phyloP scores from a whole-genome alignment of 2,329 filamentous ascomycete species.

The Tolypocladium guangdongense region DNA sequence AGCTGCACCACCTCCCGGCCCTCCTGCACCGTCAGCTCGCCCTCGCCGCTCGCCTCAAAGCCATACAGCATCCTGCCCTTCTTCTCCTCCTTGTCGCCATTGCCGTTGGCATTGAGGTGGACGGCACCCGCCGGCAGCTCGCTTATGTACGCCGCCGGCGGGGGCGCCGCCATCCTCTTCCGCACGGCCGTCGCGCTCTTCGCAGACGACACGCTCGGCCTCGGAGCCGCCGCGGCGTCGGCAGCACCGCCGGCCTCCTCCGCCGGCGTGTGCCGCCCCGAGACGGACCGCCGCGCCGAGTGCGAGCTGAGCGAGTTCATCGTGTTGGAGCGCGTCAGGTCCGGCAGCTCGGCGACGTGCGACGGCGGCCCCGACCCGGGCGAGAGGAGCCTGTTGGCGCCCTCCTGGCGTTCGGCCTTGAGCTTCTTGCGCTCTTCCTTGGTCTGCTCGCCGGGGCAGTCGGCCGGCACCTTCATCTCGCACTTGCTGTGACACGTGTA shows the following conservation, averaged over 20 bases:
- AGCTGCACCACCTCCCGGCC: constrained; percentile 67
- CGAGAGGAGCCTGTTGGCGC: constrained; percentile 51
- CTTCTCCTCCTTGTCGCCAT: constrained; percentile 30
- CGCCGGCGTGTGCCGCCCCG: constrained; percentile 35
- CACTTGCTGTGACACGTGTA: constrained; percentile 99
- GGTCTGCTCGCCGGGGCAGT: constrained; percentile 84
- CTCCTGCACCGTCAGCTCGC: constrained; percentile 71
- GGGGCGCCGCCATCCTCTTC: constrained; percentile 75
- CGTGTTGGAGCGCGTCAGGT: constrained; percentile 70
- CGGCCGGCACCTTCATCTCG: constrained; percentile 95
- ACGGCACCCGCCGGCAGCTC: constrained; percentile 45
- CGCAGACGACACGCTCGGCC: constrained; percentile 14
- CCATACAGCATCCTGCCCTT: constrained; percentile 82
- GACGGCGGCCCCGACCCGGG: constrained; percentile 28
- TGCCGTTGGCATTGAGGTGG: constrained; percentile 22
- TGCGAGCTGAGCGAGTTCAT: constrained; percentile 86
- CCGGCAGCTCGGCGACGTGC: constrained; percentile 51
- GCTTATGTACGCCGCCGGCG: constrained; percentile 69
- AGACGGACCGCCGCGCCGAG: constrained; percentile 53
- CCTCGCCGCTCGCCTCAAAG: constrained; percentile 71
- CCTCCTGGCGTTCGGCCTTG: constrained; percentile 74
- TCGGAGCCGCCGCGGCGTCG: constrained; percentile 11
- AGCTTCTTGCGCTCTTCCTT: constrained; percentile 96
- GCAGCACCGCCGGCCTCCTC: constrained; percentile 31
- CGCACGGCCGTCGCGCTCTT: constrained; percentile 22